A percentile compares a stretch with the other conserved stretches of the same genome.
phyloP scores from a whole-genome alignment of 2,329 filamentous ascomycete species.

The Fusarium tupiense region DNA sequence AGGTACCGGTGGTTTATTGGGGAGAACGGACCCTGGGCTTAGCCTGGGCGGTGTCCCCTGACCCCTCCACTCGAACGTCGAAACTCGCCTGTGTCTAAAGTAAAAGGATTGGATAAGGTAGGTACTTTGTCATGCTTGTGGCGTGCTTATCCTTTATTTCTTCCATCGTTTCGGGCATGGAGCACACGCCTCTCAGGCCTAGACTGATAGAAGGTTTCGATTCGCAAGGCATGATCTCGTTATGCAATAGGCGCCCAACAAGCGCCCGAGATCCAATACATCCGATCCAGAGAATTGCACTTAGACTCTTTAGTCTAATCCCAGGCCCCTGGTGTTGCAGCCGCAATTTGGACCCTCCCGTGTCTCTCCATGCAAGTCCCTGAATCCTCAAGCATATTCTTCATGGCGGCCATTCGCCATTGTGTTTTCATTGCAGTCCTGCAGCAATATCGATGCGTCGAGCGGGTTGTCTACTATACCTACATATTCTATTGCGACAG shows the following conservation, averaged over 20 bases:
- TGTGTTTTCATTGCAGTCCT: not conserved
- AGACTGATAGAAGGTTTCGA: slow-evolving; percentile 24
- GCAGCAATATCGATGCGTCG: not conserved
- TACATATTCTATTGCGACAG: not conserved
- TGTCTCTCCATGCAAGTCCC: slow-evolving; percentile 17
- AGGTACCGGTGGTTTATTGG: slow-evolving; percentile 20
- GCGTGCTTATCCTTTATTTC: slow-evolving; percentile 20
- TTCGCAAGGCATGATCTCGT: slow-evolving; percentile 12
- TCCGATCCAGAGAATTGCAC: not conserved
- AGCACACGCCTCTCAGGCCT: slow-evolving; percentile 35
- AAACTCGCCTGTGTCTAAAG: not conserved
- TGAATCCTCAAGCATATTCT: slow-evolving; percentile 12
- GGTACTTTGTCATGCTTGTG: slow-evolving; percentile 14
- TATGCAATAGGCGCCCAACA: slow-evolving; percentile 34
- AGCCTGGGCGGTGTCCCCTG: slow-evolving; percentile 36
- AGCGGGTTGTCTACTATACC: not conserved
- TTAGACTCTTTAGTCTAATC: slow-evolving; percentile 22
- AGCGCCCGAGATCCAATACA: slow-evolving; percentile 21
- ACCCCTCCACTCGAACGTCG: slow-evolving; percentile 8
- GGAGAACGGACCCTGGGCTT: slow-evolving; percentile 37
- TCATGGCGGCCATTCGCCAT: not conserved
- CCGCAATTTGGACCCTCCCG: slow-evolving; percentile 23
- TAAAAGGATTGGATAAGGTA: not conserved
- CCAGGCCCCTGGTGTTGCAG: slow-evolving; percentile 25
- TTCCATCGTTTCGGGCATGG: slow-evolving; percentile 37